These are phyloP conservation scores for Agrostemma githago DNA, from an alignment of 148 eudicot species.

Conservation along the genomic window DNA sequence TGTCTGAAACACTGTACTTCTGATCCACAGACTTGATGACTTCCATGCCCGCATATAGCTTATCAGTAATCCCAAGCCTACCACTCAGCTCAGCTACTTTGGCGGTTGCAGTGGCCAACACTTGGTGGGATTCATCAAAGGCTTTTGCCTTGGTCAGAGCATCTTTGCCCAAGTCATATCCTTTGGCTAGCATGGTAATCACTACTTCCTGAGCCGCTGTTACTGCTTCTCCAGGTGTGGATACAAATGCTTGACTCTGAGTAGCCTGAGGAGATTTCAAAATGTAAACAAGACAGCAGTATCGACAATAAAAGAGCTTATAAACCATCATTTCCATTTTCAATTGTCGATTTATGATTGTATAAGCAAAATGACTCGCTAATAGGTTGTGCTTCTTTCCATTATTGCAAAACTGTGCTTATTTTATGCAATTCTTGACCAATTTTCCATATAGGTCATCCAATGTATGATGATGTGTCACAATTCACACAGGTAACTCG, in stretches of 20 bases:
- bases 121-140: constrained; percentile 63
- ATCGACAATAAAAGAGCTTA: not conserved
- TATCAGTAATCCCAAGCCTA: constrained; percentile 61
- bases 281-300: not conserved
- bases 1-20: constrained; percentile 48
- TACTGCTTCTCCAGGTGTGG: constrained; percentile 74
- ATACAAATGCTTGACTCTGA: constrained; percentile 36
- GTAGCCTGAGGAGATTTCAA: constrained; percentile 29
- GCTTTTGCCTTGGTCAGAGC: constrained; percentile 65
- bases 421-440: not conserved
- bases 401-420: not conserved
- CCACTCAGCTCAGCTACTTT: constrained; percentile 68
- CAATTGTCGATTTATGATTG: not conserved
- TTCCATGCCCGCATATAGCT: constrained; percentile 47
- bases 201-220: constrained; percentile 75
- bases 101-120: constrained; percentile 64
- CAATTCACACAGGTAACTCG: not conserved
- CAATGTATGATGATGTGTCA: not conserved
- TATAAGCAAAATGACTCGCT: not conserved
- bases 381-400: not conserved
- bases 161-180: constrained; percentile 65
- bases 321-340: not conserved
- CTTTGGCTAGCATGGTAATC: constrained; percentile 61
- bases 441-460: not conserved
- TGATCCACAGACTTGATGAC: constrained; percentile 57